Conservation (phyloP, 1,139 yeast species). For the Yamadazyma songkhlaensis region DNA sequence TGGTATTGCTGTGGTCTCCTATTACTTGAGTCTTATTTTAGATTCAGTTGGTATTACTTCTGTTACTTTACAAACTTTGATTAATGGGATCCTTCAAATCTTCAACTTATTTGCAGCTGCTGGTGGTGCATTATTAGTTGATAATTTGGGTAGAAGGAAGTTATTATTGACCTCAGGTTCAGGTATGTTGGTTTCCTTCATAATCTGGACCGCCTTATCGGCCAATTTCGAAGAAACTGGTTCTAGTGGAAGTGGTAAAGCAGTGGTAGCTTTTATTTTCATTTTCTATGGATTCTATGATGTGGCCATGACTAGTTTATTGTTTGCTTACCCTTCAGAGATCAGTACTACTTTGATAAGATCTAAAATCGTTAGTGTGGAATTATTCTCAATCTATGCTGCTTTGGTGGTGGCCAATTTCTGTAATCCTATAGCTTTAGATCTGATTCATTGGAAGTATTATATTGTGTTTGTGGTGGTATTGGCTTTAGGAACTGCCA, state of each 20-base stretch:
- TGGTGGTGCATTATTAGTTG: slow-evolving; percentile 38
- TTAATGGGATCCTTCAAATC: slow-evolving; percentile 16
- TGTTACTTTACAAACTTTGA: slow-evolving; percentile 13
- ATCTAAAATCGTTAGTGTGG: slow-evolving; percentile 35
- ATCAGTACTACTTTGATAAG: slow-evolving; percentile 24
- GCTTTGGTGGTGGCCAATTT: slow-evolving; percentile 26
- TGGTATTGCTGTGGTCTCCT: slow-evolving; percentile 20
- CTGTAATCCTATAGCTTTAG: slow-evolving; percentile 27
- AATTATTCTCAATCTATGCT: slow-evolving; percentile 41
- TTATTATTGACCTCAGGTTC: slow-evolving; percentile 36
- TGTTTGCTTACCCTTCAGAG: slow-evolving; percentile 38
- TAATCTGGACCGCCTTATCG: slow-evolving; percentile 33
- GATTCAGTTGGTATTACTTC: slow-evolving; percentile 44
- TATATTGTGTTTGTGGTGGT: slow-evolving; percentile 44
- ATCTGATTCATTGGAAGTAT: slow-evolving; percentile 40
- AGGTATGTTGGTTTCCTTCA: slow-evolving; percentile 38
- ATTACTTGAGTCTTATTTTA: slow-evolving; percentile 44
- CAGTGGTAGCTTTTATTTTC: slow-evolving; percentile 48
- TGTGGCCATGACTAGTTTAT: slow-evolving; percentile 45
- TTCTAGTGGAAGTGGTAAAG: slow-evolving; percentile 38
- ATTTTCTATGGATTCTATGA: slow-evolving; percentile 47
- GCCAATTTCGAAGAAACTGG: slow-evolving; percentile 20
- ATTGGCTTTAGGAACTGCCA: slow-evolving; percentile 33
- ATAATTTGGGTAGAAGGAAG: slow-evolving; percentile 45
- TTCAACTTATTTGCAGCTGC: slow-evolving; percentile 14